Evolutionary conservation across 805 yeast genomes (phyloP).

Genomic region (Teunomyces panamensis): DNA sequence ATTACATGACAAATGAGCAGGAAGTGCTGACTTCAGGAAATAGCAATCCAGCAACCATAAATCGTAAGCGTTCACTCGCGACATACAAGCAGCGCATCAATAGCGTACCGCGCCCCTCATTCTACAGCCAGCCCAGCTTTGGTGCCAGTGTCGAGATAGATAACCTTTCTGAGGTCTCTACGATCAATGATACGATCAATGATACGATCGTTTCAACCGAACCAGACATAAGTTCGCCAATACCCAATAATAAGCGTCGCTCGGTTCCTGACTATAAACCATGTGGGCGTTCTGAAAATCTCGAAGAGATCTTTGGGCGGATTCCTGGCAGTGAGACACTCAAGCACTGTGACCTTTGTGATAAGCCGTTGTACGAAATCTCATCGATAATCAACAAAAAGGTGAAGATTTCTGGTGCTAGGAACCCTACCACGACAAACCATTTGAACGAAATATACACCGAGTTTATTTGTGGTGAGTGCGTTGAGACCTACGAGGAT

Average conservation of each 20-base stretch:
- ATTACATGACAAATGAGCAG: constrained; percentile 39
- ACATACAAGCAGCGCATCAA: constrained; percentile 28
- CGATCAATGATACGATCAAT: constrained; percentile 6
- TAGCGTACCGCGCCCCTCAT: neutral
- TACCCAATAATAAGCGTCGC: neutral
- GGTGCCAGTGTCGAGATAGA: constrained; percentile 4
- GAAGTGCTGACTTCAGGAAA: neutral
- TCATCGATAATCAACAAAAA: constrained; percentile 38
- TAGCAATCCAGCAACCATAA: neutral
- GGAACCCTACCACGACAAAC: constrained; percentile 10
- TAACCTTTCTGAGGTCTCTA: constrained; percentile 8
- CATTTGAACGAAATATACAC: constrained; percentile 24
- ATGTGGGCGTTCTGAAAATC: constrained; percentile 16
- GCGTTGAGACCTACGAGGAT: constrained; percentile 56
- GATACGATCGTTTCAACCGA: constrained; percentile 3
- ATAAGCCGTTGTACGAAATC: constrained; percentile 62
- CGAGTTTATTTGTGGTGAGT: constrained; percentile 63
- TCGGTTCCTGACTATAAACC: neutral
- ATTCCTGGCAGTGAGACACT: constrained; percentile 38
- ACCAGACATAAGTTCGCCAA: neutral
- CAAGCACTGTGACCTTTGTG: constrained; percentile 65
- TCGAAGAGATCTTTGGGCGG: constrained; percentile 37
- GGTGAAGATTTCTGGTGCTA: constrained; percentile 6
- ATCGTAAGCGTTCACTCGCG: constrained; percentile 36
- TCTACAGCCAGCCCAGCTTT: neutral